A percentile compares a stretch with the other conserved stretches of the same genome.
These are phyloP conservation scores for Baorangia bicolor DNA, from an alignment of 768 basidiomycete species.

Conservation along the genomic window DNA sequence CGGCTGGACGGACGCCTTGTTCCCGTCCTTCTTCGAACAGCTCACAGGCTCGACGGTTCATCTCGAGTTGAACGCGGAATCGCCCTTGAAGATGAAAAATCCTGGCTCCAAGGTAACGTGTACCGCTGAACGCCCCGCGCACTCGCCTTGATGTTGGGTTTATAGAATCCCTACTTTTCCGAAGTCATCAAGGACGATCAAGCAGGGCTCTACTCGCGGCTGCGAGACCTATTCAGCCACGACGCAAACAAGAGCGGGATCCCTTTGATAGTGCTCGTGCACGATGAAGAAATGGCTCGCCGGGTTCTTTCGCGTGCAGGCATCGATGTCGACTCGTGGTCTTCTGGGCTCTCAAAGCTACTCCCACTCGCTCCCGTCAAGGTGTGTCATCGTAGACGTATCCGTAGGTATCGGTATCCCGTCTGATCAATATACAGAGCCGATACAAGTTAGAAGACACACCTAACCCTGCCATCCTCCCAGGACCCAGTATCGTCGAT, in stretches of 20 bases:
- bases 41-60: slow-evolving; percentile 19
- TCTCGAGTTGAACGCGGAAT: slow-evolving; percentile 12
- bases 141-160: background rate
- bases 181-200: slow-evolving; percentile 13
- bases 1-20: slow-evolving; percentile 42
- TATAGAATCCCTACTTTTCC: slow-evolving; percentile 19
- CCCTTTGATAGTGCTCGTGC: slow-evolving; percentile 49
- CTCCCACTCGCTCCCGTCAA: slow-evolving; percentile 5
- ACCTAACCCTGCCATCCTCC: background rate
- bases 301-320: slow-evolving; percentile 42
- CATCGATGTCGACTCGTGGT: slow-evolving; percentile 43
- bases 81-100: slow-evolving; percentile 9
- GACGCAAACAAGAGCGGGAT: slow-evolving; percentile 15
- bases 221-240: slow-evolving; percentile 23
- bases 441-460: background rate
- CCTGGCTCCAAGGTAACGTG: slow-evolving; percentile 16
- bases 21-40: slow-evolving; percentile 26
- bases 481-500: slow-evolving; percentile 42
- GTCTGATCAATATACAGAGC: slow-evolving; percentile 5
- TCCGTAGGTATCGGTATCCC: too few relatives aligned
- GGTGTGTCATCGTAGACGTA: slow-evolving; percentile 3
- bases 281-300: slow-evolving; percentile 39
- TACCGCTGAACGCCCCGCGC: background rate
- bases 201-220: slow-evolving; percentile 11
- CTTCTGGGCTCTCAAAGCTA: slow-evolving; percentile 34